These are phyloP conservation scores for Blastocystis sp. DNA, from an alignment of 352 stramenopile species.

Conservation along the genomic window DNA sequence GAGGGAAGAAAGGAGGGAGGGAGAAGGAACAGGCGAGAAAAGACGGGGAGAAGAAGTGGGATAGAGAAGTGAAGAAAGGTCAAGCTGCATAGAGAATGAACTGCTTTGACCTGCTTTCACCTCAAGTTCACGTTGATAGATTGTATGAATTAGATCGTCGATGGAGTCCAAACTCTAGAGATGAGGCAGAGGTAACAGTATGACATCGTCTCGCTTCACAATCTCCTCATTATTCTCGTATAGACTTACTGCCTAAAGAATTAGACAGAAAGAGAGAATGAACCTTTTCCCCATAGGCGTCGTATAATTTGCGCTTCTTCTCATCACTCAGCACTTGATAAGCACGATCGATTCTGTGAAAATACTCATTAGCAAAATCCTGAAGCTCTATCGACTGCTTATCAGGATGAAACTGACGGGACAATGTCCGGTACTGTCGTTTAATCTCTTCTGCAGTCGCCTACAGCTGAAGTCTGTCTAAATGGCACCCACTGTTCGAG, in stretches of 20 bases:
- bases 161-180: slow-evolving; percentile 5
- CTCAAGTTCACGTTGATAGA: slow-evolving; percentile 2
- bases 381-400: slow-evolving; percentile 23
- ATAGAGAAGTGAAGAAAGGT: not conserved
- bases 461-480: not conserved
- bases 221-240: slow-evolving; percentile 17
- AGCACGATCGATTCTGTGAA: slow-evolving; percentile 32
- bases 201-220: slow-evolving; percentile 33
- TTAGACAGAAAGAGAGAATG: not conserved
- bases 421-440: not conserved
- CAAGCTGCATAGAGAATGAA: not conserved
- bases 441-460: slow-evolving; percentile 22
- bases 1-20: not conserved
- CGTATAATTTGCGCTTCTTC: slow-evolving; percentile 20
- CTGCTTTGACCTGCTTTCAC: slow-evolving; percentile 2
- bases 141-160: slow-evolving; percentile 29
- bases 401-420: slow-evolving; percentile 37
- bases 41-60: not conserved
- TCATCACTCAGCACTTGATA: slow-evolving; percentile 47
- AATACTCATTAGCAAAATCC: slow-evolving; percentile 47
- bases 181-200: not conserved
- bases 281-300: slow-evolving; percentile 12
- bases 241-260: not conserved
- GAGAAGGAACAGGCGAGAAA: not conserved
- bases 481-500: not conserved